A percentile compares a stretch with the other conserved stretches of the same genome.
These are phyloP conservation scores for Tylopilus plumbeoviolaceoides DNA, from an alignment of 768 basidiomycete species.

Conservation along the genomic window DNA sequence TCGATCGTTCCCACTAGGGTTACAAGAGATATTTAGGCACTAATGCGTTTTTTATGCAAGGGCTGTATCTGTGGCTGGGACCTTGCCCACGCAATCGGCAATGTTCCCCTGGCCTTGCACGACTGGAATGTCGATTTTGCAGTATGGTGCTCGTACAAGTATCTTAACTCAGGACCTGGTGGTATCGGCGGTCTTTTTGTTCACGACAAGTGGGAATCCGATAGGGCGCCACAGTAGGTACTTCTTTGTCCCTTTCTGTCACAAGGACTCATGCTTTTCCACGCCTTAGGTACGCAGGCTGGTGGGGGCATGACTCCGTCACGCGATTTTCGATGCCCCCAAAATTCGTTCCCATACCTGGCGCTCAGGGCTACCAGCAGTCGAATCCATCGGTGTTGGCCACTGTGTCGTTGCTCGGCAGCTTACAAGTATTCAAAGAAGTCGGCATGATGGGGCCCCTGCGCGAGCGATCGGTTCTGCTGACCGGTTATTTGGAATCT, in stretches of 20 bases:
- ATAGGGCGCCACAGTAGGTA: slow-evolving; percentile 59
- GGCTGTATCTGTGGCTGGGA: slow-evolving; percentile 96
- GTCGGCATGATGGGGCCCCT: slow-evolving; percentile 71
- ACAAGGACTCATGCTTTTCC: slow-evolving; percentile 9
- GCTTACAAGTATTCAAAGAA: slow-evolving; percentile 74
- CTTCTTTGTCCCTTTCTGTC: slow-evolving; percentile 9
- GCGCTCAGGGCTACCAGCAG: slow-evolving; percentile 94
- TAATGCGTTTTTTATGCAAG: slow-evolving; percentile 39
- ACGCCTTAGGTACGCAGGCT: slow-evolving; percentile 73
- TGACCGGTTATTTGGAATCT: slow-evolving; percentile 71
- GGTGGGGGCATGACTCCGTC: slow-evolving; percentile 92
- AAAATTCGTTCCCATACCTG: slow-evolving; percentile 75
- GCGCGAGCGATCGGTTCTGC: slow-evolving; percentile 60
- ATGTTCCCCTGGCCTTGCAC: slow-evolving; percentile 84
- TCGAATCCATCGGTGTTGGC: slow-evolving; percentile 89
- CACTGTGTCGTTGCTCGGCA: slow-evolving; percentile 76
- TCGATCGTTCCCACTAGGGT: background rate
- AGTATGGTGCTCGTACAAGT: slow-evolving; percentile 99
- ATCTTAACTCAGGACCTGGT: slow-evolving; percentile 94
- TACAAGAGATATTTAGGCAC: slow-evolving; percentile 8
- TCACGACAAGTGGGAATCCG: slow-evolving; percentile 75
- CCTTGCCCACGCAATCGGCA: slow-evolving; percentile 92
- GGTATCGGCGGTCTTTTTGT: slow-evolving; percentile 95
- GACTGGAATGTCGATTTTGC: slow-evolving; percentile 97
- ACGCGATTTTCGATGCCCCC: slow-evolving; percentile 92